Evolutionary conservation across 2,329 filamentous ascomycete species (phyloP).

Genomic region (Colletotrichum chlorophyti): DNA sequence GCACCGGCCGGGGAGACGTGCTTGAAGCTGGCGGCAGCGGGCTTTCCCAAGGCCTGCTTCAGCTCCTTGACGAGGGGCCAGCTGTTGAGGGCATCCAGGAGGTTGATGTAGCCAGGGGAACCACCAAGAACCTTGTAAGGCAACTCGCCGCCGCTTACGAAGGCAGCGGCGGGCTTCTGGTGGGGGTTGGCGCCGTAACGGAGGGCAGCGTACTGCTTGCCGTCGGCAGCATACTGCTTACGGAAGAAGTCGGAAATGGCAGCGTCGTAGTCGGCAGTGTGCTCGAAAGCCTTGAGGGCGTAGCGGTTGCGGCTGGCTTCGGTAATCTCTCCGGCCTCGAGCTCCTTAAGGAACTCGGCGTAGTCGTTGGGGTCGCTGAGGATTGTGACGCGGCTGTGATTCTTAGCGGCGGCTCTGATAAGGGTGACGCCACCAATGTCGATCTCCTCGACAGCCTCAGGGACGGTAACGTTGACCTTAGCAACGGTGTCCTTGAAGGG

Average conservation of each 20-base stretch:
- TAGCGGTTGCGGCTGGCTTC: slow-evolving; percentile 87
- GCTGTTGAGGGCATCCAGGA: slow-evolving; percentile 93
- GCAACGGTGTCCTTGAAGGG: slow-evolving; percentile 98
- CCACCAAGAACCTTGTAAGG: slow-evolving; percentile 96
- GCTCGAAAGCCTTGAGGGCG: slow-evolving; percentile 97
- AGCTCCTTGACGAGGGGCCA: slow-evolving; percentile 98
- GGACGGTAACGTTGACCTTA: slow-evolving; percentile 95
- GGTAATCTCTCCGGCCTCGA: slow-evolving; percentile 85
- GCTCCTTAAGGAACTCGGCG: slow-evolving; percentile 89
- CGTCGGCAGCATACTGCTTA: slow-evolving; percentile 90
- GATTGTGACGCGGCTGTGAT: slow-evolving; percentile 94
- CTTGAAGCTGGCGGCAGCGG: slow-evolving; percentile 97
- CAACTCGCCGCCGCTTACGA: slow-evolving; percentile 72
- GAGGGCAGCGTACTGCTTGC: slow-evolving; percentile 81
- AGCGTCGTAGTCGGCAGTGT: slow-evolving; percentile 95
- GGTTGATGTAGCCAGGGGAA: slow-evolving; percentile 94
- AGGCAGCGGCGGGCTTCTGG: slow-evolving; percentile 94
- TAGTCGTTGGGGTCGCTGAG: slow-evolving; percentile 95
- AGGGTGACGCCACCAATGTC: slow-evolving; percentile 98
- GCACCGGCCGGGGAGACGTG: slow-evolving; percentile 97
- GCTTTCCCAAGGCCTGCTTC: slow-evolving; percentile 83
- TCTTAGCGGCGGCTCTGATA: slow-evolving; percentile 96
- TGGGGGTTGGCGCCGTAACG: slow-evolving; percentile 98
- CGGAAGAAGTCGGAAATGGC: slow-evolving; percentile 98
- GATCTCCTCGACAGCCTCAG: slow-evolving; percentile 97